These are phyloP conservation scores for Russula sp. DNA, from an alignment of 768 basidiomycete genomes.

Conservation along the genomic window DNA sequence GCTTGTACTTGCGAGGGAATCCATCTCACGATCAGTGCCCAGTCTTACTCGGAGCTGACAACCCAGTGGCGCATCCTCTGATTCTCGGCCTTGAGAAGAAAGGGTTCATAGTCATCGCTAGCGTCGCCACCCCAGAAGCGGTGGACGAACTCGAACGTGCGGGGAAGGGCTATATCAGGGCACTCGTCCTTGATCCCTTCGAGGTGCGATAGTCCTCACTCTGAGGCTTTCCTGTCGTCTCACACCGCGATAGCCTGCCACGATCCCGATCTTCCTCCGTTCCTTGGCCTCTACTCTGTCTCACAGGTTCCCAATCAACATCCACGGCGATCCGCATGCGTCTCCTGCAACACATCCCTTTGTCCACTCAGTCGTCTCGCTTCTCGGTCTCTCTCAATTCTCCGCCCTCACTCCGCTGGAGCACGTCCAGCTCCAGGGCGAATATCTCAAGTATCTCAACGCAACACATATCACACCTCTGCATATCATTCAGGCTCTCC, in stretches of 20 bases:
- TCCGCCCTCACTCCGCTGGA: slow-evolving; percentile 57
- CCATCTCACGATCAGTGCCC: slow-evolving; percentile 14
- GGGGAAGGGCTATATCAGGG: slow-evolving; percentile 72
- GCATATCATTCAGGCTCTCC: slow-evolving; percentile 66
- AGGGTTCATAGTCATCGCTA: slow-evolving; percentile 80
- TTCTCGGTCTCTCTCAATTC: slow-evolving; percentile 49
- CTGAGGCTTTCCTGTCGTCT: background rate
- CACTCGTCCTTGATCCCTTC: slow-evolving; percentile 71
- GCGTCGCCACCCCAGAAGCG: slow-evolving; percentile 65
- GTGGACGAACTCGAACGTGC: slow-evolving; percentile 56
- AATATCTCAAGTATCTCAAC: slow-evolving; percentile 66
- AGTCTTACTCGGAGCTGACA: slow-evolving; percentile 83
- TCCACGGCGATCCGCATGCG: slow-evolving; percentile 76
- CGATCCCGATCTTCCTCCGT: slow-evolving; percentile 70
- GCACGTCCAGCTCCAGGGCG: slow-evolving; percentile 53
- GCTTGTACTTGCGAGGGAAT: slow-evolving; percentile 2
- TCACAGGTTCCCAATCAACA: slow-evolving; percentile 72
- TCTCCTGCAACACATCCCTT: slow-evolving; percentile 60
- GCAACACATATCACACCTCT: slow-evolving; percentile 74
- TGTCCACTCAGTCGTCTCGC: slow-evolving; percentile 72
- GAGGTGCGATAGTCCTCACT: slow-evolving; percentile 44
- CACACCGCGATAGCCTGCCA: slow-evolving; percentile 48
- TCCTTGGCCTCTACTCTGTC: slow-evolving; percentile 75
- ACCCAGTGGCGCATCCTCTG: slow-evolving; percentile 61
- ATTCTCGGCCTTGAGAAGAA: slow-evolving; percentile 68